These are phyloP conservation scores for Suillus subluteus DNA, from an alignment of 768 basidiomycete species.

Conservation along the genomic window DNA sequence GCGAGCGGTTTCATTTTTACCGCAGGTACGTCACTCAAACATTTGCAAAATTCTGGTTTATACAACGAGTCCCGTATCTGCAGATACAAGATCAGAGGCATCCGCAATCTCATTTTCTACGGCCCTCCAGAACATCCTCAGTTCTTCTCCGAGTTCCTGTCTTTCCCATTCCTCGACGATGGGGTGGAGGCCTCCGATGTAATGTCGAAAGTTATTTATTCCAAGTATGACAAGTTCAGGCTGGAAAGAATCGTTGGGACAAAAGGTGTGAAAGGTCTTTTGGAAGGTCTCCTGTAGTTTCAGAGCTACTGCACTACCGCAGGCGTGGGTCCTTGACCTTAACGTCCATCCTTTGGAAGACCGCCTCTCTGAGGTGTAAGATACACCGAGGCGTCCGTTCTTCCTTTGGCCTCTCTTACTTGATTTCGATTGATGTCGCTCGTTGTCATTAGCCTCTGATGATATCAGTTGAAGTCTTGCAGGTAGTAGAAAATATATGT, in stretches of 20 bases:
- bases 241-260: slow-evolving; percentile 72
- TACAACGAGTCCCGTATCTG: slow-evolving; percentile 2
- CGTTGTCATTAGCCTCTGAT: not conserved
- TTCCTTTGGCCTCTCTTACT: not conserved
- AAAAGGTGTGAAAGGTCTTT: slow-evolving; percentile 23
- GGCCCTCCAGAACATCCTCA: slow-evolving; percentile 87
- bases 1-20: slow-evolving; percentile 99
- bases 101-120: slow-evolving; percentile 93
- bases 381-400: not conserved
- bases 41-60: not conserved
- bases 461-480: not conserved
- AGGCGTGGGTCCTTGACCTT: not conserved
- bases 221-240: slow-evolving; percentile 86
- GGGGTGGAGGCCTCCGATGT: slow-evolving; percentile 88
- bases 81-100: slow-evolving; percentile 92
- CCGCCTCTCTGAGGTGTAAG: not conserved
- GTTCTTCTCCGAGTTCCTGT: slow-evolving; percentile 89
- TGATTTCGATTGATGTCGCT: not conserved
- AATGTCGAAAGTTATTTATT: slow-evolving; percentile 80
- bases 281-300: slow-evolving; percentile 7
- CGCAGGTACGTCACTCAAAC: slow-evolving; percentile 54
- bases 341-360: not conserved
- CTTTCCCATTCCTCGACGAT: slow-evolving; percentile 89
- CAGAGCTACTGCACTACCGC: not conserved
- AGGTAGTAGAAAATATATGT: not conserved